phyloP scores from a whole-genome alignment of 2,329 filamentous ascomycete species.

The Myriosclerotinia scirpicola region DNA sequence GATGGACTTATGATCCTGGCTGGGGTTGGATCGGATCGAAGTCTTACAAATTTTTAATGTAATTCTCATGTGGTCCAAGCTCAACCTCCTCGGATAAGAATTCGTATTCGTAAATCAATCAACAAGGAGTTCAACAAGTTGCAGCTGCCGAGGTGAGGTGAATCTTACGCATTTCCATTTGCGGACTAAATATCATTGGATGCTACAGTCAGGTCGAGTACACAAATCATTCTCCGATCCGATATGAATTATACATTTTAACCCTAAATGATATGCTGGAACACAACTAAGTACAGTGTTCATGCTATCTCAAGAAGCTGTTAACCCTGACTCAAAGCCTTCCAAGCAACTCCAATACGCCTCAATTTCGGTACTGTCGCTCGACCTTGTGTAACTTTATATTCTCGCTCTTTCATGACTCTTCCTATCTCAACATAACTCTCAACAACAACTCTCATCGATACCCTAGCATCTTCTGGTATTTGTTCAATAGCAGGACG shows the following conservation, averaged over 20 bases:
- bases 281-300: background rate
- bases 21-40: background rate
- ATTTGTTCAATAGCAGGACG: conserved; percentile 59
- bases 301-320: background rate
- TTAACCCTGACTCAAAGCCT: conserved; percentile 45
- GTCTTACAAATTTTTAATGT: background rate
- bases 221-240: background rate
- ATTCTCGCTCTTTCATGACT: conserved; percentile 50
- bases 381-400: conserved; percentile 45
- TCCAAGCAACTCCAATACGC: conserved; percentile 59
- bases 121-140: background rate
- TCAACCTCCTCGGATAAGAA: background rate
- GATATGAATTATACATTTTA: background rate
- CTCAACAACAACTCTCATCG: conserved; percentile 68
- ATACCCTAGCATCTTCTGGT: conserved; percentile 58
- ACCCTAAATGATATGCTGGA: background rate
- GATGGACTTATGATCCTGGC: background rate
- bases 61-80: background rate
- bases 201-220: background rate
- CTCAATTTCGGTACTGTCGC: conserved; percentile 48
- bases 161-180: background rate
- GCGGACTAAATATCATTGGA: background rate
- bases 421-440: conserved; percentile 76
- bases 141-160: too few species aligned
- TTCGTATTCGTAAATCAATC: background rate